phyloP scores from a whole-genome alignment of 164 flowering plant species.

The Saururus chinensis region DNA sequence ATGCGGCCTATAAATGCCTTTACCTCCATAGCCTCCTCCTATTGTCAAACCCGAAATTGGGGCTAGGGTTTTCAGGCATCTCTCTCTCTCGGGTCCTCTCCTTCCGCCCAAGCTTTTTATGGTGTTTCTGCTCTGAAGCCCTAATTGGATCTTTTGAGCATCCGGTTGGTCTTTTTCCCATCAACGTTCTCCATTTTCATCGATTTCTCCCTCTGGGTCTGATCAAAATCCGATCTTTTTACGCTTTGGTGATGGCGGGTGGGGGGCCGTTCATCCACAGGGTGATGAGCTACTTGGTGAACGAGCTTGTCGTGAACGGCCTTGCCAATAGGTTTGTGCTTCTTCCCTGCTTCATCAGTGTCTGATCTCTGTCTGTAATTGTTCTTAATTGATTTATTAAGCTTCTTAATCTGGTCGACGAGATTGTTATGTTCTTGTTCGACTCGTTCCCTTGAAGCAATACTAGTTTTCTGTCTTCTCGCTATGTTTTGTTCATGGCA shows the following conservation, averaged over 20 bases:
- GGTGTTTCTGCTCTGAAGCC: too few species aligned
- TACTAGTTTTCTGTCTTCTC: neutral
- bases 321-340: conserved; percentile 58
- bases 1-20: too few species aligned
- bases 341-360: neutral
- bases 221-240: too few species aligned
- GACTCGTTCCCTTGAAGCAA: conserved; percentile 19
- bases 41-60: too few species aligned
- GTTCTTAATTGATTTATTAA: neutral
- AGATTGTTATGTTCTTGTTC: conserved; percentile 15
- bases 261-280: conserved; percentile 49
- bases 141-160: too few species aligned
- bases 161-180: too few species aligned
- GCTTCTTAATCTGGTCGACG: conserved; percentile 37
- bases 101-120: too few species aligned
- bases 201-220: too few species aligned
- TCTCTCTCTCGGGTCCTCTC: too few species aligned
- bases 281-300: conserved; percentile 47
- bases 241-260: conserved; percentile 14
- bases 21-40: too few species aligned
- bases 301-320: conserved; percentile 51
- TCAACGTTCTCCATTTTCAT: too few species aligned
- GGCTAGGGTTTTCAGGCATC: too few species aligned
- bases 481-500: neutral
- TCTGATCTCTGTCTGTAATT: neutral